A percentile compares a stretch with the other conserved stretches of the same genome.
Evolutionary conservation across 805 yeast genomes (phyloP).

Genomic region (Cyberlindnera xylosilytica): DNA sequence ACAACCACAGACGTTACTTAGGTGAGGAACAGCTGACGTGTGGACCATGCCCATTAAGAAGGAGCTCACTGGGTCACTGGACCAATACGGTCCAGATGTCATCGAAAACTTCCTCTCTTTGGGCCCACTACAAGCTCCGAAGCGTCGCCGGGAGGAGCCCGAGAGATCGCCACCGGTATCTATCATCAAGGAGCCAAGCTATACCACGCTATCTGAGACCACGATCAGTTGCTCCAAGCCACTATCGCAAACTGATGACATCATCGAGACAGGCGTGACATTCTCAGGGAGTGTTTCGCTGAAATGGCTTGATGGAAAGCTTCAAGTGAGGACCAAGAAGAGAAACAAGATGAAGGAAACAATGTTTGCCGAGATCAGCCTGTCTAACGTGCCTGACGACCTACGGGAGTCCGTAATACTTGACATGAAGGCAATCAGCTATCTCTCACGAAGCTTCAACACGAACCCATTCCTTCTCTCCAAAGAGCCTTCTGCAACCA

Average conservation of each 20-base stretch:
- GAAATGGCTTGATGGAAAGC: neutral
- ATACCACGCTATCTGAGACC: neutral
- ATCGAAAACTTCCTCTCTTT: neutral
- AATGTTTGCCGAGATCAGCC: conserved; percentile 1
- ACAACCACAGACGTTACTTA: no score
- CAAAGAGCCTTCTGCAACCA: conserved; percentile 5
- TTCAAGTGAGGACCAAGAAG: conserved; percentile 13
- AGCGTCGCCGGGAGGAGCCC: neutral
- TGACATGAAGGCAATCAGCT: neutral
- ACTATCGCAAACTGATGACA: no score
- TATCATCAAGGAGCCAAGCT: neutral
- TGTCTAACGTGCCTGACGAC: neutral
- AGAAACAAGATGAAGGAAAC: conserved; percentile 12
- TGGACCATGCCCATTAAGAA: no score
- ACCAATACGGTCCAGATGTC: no score
- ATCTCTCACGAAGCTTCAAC: neutral
- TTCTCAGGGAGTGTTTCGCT: no score
- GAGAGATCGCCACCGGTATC: neutral
- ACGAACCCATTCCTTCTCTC: neutral
- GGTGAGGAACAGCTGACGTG: no score
- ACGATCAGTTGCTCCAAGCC: neutral
- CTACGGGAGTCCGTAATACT: no score
- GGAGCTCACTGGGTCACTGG: no score
- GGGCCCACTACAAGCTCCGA: neutral
- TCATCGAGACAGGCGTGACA: no score